Conservation (phyloP, 495 filamentous ascomycete species). For the Neurospora sp. region DNA sequence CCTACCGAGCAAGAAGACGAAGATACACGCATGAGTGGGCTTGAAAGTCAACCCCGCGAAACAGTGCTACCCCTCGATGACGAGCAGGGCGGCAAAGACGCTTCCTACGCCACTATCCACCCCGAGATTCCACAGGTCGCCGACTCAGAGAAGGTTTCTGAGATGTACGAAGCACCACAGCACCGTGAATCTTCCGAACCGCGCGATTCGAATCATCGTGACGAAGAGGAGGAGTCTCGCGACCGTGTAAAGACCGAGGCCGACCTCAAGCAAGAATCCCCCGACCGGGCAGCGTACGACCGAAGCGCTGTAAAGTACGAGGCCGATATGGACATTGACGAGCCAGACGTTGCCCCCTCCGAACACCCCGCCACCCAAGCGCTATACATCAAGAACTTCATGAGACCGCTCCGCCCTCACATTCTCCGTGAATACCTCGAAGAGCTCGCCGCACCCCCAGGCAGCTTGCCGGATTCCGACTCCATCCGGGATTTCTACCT, state of each 20-base stretch:
- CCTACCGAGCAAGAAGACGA: constrained; percentile 15
- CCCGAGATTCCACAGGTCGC: not conserved
- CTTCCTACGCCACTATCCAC: constrained; percentile 4
- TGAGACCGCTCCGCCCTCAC: constrained; percentile 67
- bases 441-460: constrained; percentile 52
- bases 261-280: not conserved
- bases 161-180: not conserved
- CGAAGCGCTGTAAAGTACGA: not conserved
- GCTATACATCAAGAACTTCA: constrained; percentile 84
- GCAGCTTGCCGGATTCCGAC: constrained; percentile 34
- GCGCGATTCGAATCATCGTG: not conserved
- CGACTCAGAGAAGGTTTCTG: not conserved
- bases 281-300: constrained; percentile 20
- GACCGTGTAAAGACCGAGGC: not conserved
- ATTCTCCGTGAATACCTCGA: constrained; percentile 57
- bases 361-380: constrained; percentile 74
- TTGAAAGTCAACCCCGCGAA: not conserved
- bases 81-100: not conserved
- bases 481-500: constrained; percentile 62
- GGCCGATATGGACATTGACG: constrained; percentile 15
- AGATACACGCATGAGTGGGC: not conserved
- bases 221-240: not conserved
- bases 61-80: not conserved
- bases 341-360: constrained; percentile 48
- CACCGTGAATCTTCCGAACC: not conserved